Base-by-base conservation (phyloP, 2,329 filamentous ascomycete genomes). In the Phialophora expanda region DNA sequence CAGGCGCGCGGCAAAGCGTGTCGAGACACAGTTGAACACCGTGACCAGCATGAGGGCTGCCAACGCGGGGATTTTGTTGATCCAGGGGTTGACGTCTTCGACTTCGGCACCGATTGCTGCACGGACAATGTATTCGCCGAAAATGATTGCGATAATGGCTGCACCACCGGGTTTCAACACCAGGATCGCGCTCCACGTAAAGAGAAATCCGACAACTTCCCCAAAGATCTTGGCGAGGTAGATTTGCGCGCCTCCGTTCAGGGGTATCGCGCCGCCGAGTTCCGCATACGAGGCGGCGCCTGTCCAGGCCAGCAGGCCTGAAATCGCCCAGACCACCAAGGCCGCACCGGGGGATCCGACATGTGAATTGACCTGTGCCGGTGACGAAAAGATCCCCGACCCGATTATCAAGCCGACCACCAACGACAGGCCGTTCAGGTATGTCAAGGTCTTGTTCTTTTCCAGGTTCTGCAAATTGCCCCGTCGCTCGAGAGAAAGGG, bases 201-300 rank as follows among this genome's bases (percentile, higher is more conserved):
- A 99, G 38, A 98, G 82, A 75, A 99, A 99, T 0, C 95, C 95
- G 1, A 89, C 87, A 74, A 97, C 83, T 79, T 99, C 95, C 61
- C 94, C 94, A 77, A 97, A 96, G 66, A 97, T 99, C 80, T 98
- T 98, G 71, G 92, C 89, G 51, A 99, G 83, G 76, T 99, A 99
- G 1, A 96, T 89, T 78, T 98, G 95, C 17, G 95, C 87, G 4
- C 95, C 95, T 64, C 95, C 95, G 76, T 98, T 99, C 26, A 99
- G 81, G 5, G 95, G 95, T 70, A 99, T 98, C 0, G 95, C 93
- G 48, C 95, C 94, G 66, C 95, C 95, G 4, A 99, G 84, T 80
- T 99, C 95, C 3, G 95, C 95, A 79, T 96, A 99, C 72, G 92
- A 97, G 26, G 93, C 90, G 0, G 92, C 94, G 9, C 95, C 94